Conservation (phyloP, 441 rosid genomes). For the Manihot esculenta region DNA sequence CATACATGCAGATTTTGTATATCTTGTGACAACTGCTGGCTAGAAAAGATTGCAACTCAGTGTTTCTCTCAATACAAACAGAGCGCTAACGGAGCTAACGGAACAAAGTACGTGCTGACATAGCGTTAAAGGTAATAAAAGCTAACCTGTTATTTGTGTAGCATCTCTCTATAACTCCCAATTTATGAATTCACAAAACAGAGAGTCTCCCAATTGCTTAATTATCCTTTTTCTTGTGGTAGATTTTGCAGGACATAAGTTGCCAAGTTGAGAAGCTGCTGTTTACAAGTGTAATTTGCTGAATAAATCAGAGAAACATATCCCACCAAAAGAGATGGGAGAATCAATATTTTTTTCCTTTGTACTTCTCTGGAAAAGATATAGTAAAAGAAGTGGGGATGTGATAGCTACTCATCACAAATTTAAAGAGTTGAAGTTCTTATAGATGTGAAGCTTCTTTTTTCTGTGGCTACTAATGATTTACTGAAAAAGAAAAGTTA, state of each 20-base stretch:
- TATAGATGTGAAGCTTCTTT: conserved; percentile 27
- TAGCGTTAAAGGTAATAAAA: conserved; percentile 20
- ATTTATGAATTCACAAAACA: background rate
- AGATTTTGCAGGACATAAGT: conserved; percentile 21
- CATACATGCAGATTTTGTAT: conserved; percentile 14
- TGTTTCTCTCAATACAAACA: background rate
- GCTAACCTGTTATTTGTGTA: background rate
- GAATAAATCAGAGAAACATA: background rate
- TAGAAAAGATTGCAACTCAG: background rate
- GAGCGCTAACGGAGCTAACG: conserved; percentile 12
- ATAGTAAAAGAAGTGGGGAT: conserved; percentile 15
- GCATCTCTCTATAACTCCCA: too few relatives aligned
- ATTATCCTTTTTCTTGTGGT: background rate
- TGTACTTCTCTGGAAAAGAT: background rate
- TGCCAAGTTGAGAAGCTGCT: background rate
- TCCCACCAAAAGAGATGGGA: conserved; percentile 6
- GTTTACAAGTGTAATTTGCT: background rate
- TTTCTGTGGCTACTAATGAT: conserved; percentile 25
- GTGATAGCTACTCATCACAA: conserved; percentile 26
- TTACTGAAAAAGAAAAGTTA: conserved; percentile 33
- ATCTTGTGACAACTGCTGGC: background rate
- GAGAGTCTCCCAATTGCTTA: background rate
- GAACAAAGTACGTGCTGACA: background rate
- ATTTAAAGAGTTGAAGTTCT: conserved; percentile 17
- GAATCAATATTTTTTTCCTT: background rate